Base-by-base conservation (phyloP, 2,329 filamentous ascomycete genomes). In the Seiridium cupressi region DNA sequence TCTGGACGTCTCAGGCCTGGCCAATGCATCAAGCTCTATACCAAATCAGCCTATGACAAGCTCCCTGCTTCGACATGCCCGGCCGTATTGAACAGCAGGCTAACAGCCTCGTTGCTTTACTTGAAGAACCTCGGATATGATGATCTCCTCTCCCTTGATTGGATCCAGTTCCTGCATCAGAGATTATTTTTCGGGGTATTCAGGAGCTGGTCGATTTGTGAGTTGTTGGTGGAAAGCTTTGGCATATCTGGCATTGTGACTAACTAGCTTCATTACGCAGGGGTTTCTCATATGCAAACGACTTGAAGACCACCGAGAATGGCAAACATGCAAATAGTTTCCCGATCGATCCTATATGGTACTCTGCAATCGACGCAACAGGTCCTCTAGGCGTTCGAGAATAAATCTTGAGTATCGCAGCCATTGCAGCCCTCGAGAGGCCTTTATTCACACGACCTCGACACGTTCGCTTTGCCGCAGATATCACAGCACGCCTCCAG, bases 1-100 rank as follows among this genome's bases (percentile, higher is more conserved):
- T 80, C 80, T 35, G 81, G 81, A 4, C 73, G 80, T 76, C 81
- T 4, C 76, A 77, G 56, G 69, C 77, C 48, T 26, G 81, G 81
- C 11, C 72, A 77, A 49, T 84, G 84, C 63, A 82, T 77, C 65
- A 81, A 77, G 4, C 65, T 83, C 4, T 83, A 77, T 62, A 76
- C 69, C 3, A 13, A 51, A 36, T 18, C 31, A 9, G 35, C 35
- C 26, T 51, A 32, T n/a, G 26, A 13, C 4, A 32, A 31, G 4
- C 34, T 51, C 48, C 48, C 8, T 8, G 26, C 48, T 4, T 18
- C 4, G 3, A 10, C 48, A 9, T 6, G 13, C 26, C 48, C 48
- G 13, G 48, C 31, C 5, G 35, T 51, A 9, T 9, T 32, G 26
- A 11, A 5, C 7, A 31, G 26, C 13, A 32, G 35, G 3, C n/a